These are phyloP conservation scores for Bipolaris bicolor DNA, from an alignment of 2,329 filamentous ascomycete species.

Conservation along the genomic window DNA sequence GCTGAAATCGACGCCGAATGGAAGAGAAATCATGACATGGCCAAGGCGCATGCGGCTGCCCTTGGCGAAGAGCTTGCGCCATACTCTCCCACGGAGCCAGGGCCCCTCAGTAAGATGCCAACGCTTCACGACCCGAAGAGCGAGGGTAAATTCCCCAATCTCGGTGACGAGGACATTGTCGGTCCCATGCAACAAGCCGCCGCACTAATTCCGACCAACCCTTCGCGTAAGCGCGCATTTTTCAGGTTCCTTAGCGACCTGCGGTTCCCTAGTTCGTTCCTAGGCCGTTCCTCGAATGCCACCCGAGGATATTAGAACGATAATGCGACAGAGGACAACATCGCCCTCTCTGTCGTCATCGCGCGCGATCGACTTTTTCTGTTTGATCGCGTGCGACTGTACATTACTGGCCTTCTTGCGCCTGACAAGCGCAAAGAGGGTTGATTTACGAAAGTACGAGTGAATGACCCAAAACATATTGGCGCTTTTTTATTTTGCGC, in stretches of 20 bases:
- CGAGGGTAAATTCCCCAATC: conserved; percentile 83
- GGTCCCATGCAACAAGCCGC: conserved; percentile 72
- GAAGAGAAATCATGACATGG: conserved; percentile 71
- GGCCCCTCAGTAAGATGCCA: conserved; percentile 69
- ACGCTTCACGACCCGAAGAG: conserved; percentile 69
- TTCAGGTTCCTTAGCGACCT: conserved; percentile 49
- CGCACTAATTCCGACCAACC: conserved; percentile 47
- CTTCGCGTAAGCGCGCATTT: conserved; percentile 47
- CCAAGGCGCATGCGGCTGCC: conserved; percentile 56
- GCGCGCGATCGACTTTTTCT: conserved; percentile 35
- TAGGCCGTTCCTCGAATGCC: conserved; percentile 39
- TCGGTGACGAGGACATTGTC: conserved; percentile 91
- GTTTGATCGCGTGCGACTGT: conserved; percentile 33
- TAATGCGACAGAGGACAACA: conserved; percentile 3
- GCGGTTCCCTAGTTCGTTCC: conserved; percentile 43
- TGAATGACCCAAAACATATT: conserved; percentile 41
- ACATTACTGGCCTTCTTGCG: conserved; percentile 34
- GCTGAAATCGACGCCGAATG: conserved; percentile 76
- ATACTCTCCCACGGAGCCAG: conserved; percentile 54
- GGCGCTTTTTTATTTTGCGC: conserved; percentile 38
- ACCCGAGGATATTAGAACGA: conserved; percentile 33
- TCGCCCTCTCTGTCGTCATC: conserved; percentile 35
- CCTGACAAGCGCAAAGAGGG: conserved; percentile 14
- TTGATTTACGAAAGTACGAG: conserved; percentile 47
- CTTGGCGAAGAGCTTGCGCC: conserved; percentile 43